phyloP scores from a whole-genome alignment of 352 stramenopile species.

The Pythium dissimile region DNA sequence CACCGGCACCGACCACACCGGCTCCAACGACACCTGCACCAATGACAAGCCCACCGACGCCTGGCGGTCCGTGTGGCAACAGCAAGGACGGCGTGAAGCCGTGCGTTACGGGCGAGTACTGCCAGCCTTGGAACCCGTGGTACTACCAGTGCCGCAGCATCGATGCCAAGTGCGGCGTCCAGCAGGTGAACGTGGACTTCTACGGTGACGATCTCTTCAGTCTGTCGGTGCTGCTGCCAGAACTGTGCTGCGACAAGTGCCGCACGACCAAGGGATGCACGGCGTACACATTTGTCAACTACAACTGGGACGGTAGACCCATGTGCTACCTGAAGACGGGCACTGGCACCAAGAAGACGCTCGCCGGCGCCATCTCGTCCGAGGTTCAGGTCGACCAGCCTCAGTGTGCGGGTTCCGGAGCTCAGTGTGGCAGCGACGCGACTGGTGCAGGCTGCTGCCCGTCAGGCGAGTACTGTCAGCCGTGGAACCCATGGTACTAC shows the following conservation, averaged over 20 bases:
- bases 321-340: constrained; percentile 47
- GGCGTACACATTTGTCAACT: constrained; percentile 59
- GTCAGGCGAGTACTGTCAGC: constrained; percentile 36
- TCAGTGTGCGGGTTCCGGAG: background rate
- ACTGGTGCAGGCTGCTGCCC: constrained; percentile 30
- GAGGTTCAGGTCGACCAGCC: background rate
- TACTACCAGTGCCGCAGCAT: constrained; percentile 43
- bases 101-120: constrained; percentile 25
- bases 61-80: background rate
- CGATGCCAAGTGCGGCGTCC: constrained; percentile 8
- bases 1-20: background rate
- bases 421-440: constrained; percentile 12
- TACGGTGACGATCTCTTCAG: constrained; percentile 40
- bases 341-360: background rate
- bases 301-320: constrained; percentile 31
- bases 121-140: constrained; percentile 40
- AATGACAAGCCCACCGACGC: background rate
- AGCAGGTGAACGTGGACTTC: constrained; percentile 43
- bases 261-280: constrained; percentile 30
- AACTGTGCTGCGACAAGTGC: constrained; percentile 42
- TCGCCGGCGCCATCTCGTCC: constrained; percentile 38
- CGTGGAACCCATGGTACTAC: constrained; percentile 38
- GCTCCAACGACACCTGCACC: background rate
- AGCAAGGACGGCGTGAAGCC: background rate
- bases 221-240: constrained; percentile 29